These are phyloP conservation scores for Rubus parviflorus DNA, from an alignment of 306 rosid genomes.

Conservation along the genomic window DNA sequence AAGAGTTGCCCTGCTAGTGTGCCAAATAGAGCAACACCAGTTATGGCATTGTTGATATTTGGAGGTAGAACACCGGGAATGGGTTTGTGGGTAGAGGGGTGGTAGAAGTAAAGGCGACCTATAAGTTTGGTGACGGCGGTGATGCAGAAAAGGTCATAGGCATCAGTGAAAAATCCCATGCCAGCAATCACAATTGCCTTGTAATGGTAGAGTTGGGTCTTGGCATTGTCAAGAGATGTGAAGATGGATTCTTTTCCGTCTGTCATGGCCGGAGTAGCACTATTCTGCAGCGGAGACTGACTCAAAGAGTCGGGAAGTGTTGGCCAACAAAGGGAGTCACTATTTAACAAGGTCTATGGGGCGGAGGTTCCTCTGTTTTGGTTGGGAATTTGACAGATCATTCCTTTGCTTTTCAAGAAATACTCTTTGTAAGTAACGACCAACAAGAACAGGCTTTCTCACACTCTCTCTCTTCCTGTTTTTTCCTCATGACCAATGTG, in stretches of 20 bases:
- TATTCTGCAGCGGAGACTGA: neutral
- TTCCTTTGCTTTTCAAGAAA: slow-evolving; percentile 11
- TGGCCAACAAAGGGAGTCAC: neutral
- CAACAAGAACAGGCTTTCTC: neutral
- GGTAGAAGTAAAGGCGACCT: slow-evolving; percentile 51
- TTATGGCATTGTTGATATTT: slow-evolving; percentile 48
- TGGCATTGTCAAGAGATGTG: slow-evolving; percentile 59
- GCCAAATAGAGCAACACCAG: slow-evolving; percentile 53
- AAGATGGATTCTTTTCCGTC: slow-evolving; percentile 31
- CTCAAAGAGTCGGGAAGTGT: slow-evolving; percentile 1
- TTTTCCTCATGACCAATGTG: neutral
- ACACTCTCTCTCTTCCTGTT: neutral
- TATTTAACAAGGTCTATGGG: neutral
- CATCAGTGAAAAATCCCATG: slow-evolving; percentile 70
- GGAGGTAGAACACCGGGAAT: slow-evolving; percentile 52
- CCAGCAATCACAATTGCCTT: slow-evolving; percentile 58
- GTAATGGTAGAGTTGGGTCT: slow-evolving; percentile 51
- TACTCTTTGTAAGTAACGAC: slow-evolving; percentile 11
- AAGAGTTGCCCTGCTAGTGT: slow-evolving; percentile 54
- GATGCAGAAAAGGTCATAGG: slow-evolving; percentile 63
- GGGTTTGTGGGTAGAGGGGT: slow-evolving; percentile 31
- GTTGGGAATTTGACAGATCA: neutral
- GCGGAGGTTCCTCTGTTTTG: slow-evolving; percentile 7
- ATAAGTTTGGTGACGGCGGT: slow-evolving; percentile 51
- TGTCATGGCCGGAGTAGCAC: slow-evolving; percentile 18